Conservation (phyloP, 2,329 filamentous ascomycete genomes). For the Rasamsonia emersonii region DNA sequence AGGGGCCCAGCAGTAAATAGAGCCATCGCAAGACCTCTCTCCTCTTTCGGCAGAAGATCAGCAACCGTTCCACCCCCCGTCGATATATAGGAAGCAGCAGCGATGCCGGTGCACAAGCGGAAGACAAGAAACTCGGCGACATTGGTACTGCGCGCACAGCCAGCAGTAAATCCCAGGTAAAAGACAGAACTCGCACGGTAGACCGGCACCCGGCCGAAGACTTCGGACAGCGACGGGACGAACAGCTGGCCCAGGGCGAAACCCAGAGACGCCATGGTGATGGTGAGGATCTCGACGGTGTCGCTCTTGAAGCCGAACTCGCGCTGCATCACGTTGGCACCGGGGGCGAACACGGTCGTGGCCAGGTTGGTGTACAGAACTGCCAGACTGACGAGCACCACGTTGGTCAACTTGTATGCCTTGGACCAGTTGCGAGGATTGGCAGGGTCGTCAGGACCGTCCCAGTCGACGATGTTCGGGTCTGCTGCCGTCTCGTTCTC, state of each 20-base stretch:
- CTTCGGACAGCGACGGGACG: conserved; percentile 52
- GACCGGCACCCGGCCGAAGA: conserved; percentile 53
- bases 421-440: conserved; percentile 55
- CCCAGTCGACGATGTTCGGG: conserved; percentile 51
- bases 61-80: conserved; percentile 60
- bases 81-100: conserved; percentile 55
- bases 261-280: conserved; percentile 54
- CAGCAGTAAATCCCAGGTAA: conserved; percentile 54
- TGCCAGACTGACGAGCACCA: conserved; percentile 40
- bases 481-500: too few relatives aligned
- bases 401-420: conserved; percentile 37
- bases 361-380: conserved; percentile 39
- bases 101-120: conserved; percentile 53
- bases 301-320: conserved; percentile 38
- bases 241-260: conserved; percentile 52
- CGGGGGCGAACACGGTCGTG: conserved; percentile 40
- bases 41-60: conserved; percentile 53
- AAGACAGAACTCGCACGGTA: conserved; percentile 50
- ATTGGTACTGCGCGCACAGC: conserved; percentile 51
- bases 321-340: conserved; percentile 28
- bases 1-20: conserved; percentile 36
- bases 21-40: conserved; percentile 51
- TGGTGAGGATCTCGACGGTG: conserved; percentile 44
- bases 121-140: conserved; percentile 51
- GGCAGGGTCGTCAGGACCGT: conserved; percentile 46